Conservation (phyloP, 331 rosid species). For the Pyracantha coccinea region DNA sequence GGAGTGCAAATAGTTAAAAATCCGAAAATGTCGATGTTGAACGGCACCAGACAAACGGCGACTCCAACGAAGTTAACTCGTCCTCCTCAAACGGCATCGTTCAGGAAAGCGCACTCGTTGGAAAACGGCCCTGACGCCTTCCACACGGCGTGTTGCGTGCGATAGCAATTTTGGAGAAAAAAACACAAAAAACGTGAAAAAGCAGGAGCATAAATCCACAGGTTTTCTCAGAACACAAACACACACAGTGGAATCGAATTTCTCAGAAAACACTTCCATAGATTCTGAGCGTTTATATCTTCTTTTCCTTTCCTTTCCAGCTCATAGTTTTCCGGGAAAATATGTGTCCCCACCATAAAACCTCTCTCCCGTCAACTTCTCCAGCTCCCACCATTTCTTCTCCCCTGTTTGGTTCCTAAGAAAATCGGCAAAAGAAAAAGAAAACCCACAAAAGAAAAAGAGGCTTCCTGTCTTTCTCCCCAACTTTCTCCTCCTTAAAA, state of each 20-base stretch:
- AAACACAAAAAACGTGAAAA: background rate
- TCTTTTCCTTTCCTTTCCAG: background rate
- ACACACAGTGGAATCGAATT: constrained; percentile 14
- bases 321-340: constrained; percentile 15
- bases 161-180: background rate
- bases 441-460: background rate
- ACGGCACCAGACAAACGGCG: constrained; percentile 1
- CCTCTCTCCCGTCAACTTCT: background rate
- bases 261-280: constrained; percentile 9
- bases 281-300: constrained; percentile 13
- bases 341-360: constrained; percentile 26
- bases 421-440: background rate
- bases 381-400: background rate
- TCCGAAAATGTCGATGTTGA: background rate
- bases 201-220: constrained; percentile 6
- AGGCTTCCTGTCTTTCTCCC: constrained; percentile 19
- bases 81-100: background rate
- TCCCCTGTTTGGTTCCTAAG: constrained; percentile 35
- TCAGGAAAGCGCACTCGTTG: background rate
- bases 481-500: constrained; percentile 5
- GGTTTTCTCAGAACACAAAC: constrained; percentile 18
- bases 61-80: background rate
- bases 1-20: background rate
- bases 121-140: constrained; percentile 10
- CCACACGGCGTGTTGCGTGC: background rate